These are phyloP conservation scores for Cadophora sp. DNA, from an alignment of 2,329 filamentous ascomycete genomes.

Conservation along the genomic window DNA sequence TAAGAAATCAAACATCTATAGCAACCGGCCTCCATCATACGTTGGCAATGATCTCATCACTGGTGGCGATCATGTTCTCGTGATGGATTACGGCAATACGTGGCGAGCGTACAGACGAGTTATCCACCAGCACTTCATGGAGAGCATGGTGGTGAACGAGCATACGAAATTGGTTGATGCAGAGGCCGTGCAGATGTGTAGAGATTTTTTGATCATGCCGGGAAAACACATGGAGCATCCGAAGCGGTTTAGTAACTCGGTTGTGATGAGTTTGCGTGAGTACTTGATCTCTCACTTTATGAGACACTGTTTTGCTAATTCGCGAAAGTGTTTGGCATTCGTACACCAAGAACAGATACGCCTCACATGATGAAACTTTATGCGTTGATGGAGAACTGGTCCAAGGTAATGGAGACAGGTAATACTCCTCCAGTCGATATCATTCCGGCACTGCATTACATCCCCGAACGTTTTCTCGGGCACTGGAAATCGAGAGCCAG, in stretches of 20 bases:
- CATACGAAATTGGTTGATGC: slow-evolving; percentile 54
- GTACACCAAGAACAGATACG: slow-evolving; percentile 44
- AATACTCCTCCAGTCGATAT: slow-evolving; percentile 57
- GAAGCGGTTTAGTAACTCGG: slow-evolving; percentile 56
- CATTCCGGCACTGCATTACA: slow-evolving; percentile 51
- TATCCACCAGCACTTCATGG: slow-evolving; percentile 53
- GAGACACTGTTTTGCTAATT: background rate
- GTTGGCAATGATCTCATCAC: slow-evolving; percentile 53
- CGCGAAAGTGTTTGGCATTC: slow-evolving; percentile 46
- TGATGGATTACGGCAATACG: slow-evolving; percentile 53
- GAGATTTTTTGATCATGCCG: slow-evolving; percentile 51
- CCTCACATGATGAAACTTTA: slow-evolving; percentile 50
- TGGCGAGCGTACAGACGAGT: slow-evolving; percentile 56
- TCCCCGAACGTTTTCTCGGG: slow-evolving; percentile 51
- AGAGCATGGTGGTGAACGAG: slow-evolving; percentile 51
- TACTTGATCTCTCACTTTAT: background rate
- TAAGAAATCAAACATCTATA: slow-evolving; percentile 39
- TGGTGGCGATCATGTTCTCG: slow-evolving; percentile 53
- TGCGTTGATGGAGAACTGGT: slow-evolving; percentile 52
- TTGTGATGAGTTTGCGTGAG: slow-evolving; percentile 52
- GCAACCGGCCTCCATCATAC: slow-evolving; percentile 50
- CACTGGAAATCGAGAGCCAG: slow-evolving; percentile 49
- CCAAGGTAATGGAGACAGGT: slow-evolving; percentile 53
- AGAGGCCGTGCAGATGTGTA: slow-evolving; percentile 55
- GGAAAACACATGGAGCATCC: slow-evolving; percentile 55